Evolutionary conservation across 2,329 filamentous ascomycete species (phyloP).

Genomic region (Fusarium graminum): DNA sequence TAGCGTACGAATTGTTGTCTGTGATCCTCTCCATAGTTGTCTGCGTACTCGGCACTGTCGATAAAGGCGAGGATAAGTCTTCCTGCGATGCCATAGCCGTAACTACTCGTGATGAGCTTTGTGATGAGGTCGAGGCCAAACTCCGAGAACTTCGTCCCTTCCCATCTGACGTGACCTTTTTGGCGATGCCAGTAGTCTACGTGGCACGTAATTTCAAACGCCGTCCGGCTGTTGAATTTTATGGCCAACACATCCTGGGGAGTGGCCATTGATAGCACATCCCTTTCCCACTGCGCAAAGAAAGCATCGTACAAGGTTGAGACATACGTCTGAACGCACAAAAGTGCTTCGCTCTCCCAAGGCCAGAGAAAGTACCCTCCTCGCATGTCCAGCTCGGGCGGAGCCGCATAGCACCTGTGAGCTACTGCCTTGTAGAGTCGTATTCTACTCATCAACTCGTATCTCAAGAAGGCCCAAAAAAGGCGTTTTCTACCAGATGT

Average conservation of each 20-base stretch:
- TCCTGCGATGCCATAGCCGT: too few relatives aligned
- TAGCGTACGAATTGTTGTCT: neutral
- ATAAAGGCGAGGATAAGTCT: neutral
- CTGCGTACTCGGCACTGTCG: neutral
- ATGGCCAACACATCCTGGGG: too few relatives aligned
- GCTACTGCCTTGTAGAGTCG: neutral
- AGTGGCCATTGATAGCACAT: neutral
- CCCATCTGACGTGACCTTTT: fast-evolving
- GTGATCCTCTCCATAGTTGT: neutral
- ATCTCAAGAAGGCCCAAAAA: conserved; percentile 8
- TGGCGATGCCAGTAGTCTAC: too few relatives aligned
- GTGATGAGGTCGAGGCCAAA: conserved; percentile 2
- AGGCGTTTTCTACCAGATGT: neutral
- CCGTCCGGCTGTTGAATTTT: neutral
- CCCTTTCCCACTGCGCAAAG: neutral
- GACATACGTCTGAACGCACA: conserved; percentile 5
- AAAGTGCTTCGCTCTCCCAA: conserved; percentile 5
- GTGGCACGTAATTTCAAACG: neutral
- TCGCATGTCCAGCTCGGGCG: neutral
- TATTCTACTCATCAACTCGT: conserved; percentile 12
- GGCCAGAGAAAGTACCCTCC: neutral
- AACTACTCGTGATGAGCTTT: neutral
- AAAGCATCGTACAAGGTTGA: conserved; percentile 2
- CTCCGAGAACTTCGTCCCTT: neutral
- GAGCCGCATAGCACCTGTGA: neutral